phyloP scores from a whole-genome alignment of 2,329 filamentous ascomycete species.

The Epichloe sylvatica region DNA sequence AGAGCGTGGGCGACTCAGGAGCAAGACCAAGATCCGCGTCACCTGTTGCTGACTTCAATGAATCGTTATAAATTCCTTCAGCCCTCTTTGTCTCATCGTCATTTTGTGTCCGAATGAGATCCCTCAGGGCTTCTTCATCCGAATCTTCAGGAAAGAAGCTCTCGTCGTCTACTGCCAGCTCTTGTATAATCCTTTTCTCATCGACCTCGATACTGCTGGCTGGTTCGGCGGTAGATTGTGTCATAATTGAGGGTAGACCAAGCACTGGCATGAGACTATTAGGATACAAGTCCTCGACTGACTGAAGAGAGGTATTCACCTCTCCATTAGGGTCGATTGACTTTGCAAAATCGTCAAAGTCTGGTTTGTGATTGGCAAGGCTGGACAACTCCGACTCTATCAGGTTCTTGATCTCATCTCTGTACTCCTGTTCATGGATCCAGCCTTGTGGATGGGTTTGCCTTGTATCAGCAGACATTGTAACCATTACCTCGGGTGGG shows the following conservation, averaged over 20 bases:
- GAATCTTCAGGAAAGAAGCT: conserved; percentile 37
- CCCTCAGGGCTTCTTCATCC: conserved; percentile 33
- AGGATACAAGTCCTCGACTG: conserved; percentile 76
- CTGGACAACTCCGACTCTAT: conserved; percentile 47
- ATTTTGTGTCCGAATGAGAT: conserved; percentile 10
- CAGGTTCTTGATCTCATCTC: conserved; percentile 48
- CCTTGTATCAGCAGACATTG: conserved; percentile 75
- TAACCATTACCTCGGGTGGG: conserved; percentile 63
- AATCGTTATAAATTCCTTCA: not conserved
- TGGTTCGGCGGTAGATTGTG: conserved; percentile 14
- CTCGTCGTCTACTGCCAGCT: conserved; percentile 33
- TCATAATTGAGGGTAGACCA: conserved; percentile 30
- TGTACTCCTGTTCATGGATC: conserved; percentile 83
- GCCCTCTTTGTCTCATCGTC: not conserved
- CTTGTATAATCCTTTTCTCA: conserved; percentile 40
- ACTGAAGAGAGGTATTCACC: conserved; percentile 67
- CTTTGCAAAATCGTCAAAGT: conserved; percentile 54
- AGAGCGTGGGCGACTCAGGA: not conserved
- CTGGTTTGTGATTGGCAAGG: conserved; percentile 25
- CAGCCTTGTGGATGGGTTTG: conserved; percentile 63
- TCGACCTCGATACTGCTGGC: conserved; percentile 49
- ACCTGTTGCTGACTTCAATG: not conserved
- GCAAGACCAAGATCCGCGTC: not conserved
- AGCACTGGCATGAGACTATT: conserved; percentile 42
- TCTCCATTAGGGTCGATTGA: conserved; percentile 35